Percentiles rank a stretch among this genome's conserved stretches.
Conservation (phyloP, 805 yeast genomes). For the Candida ovalis region DNA sequence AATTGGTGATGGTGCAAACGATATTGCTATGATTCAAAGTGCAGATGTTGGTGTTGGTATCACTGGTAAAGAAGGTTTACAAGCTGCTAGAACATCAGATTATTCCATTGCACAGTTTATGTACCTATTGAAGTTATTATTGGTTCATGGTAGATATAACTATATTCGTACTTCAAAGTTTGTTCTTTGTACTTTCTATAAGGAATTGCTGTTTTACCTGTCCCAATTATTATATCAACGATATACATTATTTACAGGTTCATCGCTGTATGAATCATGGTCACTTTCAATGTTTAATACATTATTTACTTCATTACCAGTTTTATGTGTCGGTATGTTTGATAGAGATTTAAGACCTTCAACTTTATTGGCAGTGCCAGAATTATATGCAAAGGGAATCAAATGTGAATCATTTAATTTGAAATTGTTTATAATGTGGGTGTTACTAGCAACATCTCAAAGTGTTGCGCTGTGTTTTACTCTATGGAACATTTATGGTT, state of each 20-base stretch:
- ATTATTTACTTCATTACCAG: slow-evolving; percentile 88
- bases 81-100: slow-evolving; percentile 94
- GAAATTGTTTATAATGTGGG: slow-evolving; percentile 70
- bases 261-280: slow-evolving; percentile 93
- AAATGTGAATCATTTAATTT: slow-evolving; percentile 71
- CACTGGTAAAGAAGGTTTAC: slow-evolving; percentile 95
- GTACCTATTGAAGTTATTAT: slow-evolving; percentile 70
- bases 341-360: slow-evolving; percentile 88
- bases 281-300: slow-evolving; percentile 97
- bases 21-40: slow-evolving; percentile 97
- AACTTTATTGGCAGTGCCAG: slow-evolving; percentile 88
- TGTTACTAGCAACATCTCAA: slow-evolving; percentile 68
- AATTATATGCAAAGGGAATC: slow-evolving; percentile 76
- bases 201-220: slow-evolving; percentile 84
- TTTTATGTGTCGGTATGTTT: slow-evolving; percentile 90
- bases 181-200: slow-evolving; percentile 90
- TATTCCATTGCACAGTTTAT: slow-evolving; percentile 94
- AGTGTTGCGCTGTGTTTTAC: slow-evolving; percentile 68
- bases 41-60: slow-evolving; percentile 98
- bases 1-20: slow-evolving; percentile 99
- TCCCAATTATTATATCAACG: slow-evolving; percentile 87
- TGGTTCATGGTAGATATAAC: slow-evolving; percentile 96
- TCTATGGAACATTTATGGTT: slow-evolving; percentile 68
- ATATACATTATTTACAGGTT: slow-evolving; percentile 84
- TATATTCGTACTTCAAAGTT: slow-evolving; percentile 89